Percentiles rank a stretch among this genome's conserved stretches.
phyloP scores from a whole-genome alignment of 257 asterid species.

The Primulina eburnea region DNA sequence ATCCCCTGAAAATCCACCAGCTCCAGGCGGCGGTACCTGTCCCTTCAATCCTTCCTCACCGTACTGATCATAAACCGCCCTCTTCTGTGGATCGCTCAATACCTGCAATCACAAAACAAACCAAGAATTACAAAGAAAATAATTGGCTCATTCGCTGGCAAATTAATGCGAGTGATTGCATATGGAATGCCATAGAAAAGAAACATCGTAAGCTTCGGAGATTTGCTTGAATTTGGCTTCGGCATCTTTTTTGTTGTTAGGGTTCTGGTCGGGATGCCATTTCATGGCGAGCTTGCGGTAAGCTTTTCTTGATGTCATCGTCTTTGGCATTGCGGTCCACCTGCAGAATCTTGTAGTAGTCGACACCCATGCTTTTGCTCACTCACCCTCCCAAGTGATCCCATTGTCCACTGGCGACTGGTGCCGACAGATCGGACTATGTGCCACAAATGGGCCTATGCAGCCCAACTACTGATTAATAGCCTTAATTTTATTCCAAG shows the following conservation, averaged over 20 bases:
- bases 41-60: constrained; percentile 54
- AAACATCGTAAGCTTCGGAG: constrained; percentile 24
- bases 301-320: constrained; percentile 23
- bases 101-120: constrained; percentile 3
- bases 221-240: constrained; percentile 25
- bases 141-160: too few species aligned
- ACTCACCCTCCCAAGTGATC: too few species aligned
- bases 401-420: too few species aligned
- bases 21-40: constrained; percentile 41
- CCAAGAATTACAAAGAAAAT: neutral
- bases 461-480: neutral
- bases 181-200: neutral
- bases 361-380: constrained; percentile 12
- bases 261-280: constrained; percentile 10
- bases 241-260: constrained; percentile 14
- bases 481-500: neutral
- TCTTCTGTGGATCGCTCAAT: constrained; percentile 23
- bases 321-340: constrained; percentile 20
- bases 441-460: neutral
- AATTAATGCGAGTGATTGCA: too few species aligned
- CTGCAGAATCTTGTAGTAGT: neutral
- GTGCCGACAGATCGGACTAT: neutral
- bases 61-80: constrained; percentile 19
- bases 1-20: constrained; percentile 39
- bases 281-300: constrained; percentile 26